These are phyloP conservation scores for Amanita polypyramis DNA, from an alignment of 768 basidiomycete genomes.

Conservation along the genomic window DNA sequence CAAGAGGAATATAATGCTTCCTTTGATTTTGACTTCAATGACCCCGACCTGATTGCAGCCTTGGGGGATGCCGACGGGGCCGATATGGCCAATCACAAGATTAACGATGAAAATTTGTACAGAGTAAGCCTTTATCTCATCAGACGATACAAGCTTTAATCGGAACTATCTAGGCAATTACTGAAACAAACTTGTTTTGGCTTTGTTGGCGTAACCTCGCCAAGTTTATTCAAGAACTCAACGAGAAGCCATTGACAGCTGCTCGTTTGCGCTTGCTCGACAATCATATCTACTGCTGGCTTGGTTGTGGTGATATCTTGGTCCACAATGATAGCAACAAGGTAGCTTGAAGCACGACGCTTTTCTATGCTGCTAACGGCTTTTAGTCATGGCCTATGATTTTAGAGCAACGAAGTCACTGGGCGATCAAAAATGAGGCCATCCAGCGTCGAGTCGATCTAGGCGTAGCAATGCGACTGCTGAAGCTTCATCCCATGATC, in stretches of 20 bases:
- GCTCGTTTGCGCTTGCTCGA: slow-evolving; percentile 24
- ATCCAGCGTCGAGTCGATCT: slow-evolving; percentile 51
- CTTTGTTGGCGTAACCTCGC: slow-evolving; percentile 25
- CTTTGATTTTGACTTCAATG: slow-evolving; percentile 45
- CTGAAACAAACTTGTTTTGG: slow-evolving; percentile 12
- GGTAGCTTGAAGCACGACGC: slow-evolving; percentile 12
- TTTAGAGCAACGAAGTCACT: slow-evolving; percentile 39
- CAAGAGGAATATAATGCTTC: slow-evolving; percentile 61
- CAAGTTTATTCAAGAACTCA: neutral
- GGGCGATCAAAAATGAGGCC: slow-evolving; percentile 40
- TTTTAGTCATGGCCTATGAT: slow-evolving; percentile 53
- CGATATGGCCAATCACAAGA: slow-evolving; percentile 19
- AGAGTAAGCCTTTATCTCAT: slow-evolving; percentile 26
- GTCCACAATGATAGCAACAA: slow-evolving; percentile 23
- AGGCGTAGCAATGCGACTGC: slow-evolving; percentile 45
- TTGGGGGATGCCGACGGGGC: slow-evolving; percentile 26
- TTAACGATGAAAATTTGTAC: slow-evolving; percentile 38
- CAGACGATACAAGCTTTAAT: neutral
- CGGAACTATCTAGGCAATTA: slow-evolving; percentile 9
- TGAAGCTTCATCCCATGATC: slow-evolving; percentile 48
- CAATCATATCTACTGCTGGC: slow-evolving; percentile 62
- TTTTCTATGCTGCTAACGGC: neutral
- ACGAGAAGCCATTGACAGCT: slow-evolving; percentile 2
- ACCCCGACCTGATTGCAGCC: slow-evolving; percentile 49
- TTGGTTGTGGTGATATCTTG: slow-evolving; percentile 54